Percentiles rank a stretch among this genome's conserved stretches.
Conservation (phyloP, 148 eudicot species). For the Amaranthus cruentus region DNA sequence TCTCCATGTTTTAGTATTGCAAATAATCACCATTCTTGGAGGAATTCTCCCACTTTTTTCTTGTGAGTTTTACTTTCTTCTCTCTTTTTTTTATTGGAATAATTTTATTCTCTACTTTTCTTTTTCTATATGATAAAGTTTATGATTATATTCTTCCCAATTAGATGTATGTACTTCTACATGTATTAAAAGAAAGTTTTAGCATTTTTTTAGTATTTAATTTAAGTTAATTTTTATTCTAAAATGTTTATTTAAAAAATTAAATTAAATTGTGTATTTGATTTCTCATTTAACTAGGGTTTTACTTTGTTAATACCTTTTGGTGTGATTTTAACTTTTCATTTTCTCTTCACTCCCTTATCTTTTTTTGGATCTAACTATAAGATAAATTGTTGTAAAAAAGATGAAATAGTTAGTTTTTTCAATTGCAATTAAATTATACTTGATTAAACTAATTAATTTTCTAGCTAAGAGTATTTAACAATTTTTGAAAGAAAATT, state of each 20-base stretch:
- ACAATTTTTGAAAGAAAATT: too few species aligned
- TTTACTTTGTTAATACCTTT: neutral
- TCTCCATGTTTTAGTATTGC: conserved; percentile 42
- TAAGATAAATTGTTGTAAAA: neutral
- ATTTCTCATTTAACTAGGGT: conserved; percentile 16
- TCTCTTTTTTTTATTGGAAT: neutral
- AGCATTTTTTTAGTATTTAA: neutral
- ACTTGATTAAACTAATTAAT: too few species aligned
- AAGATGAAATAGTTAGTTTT: neutral
- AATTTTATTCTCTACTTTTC: neutral
- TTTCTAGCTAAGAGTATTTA: too few species aligned
- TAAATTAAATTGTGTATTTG: neutral
- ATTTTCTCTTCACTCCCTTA: neutral
- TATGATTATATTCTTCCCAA: too few species aligned
- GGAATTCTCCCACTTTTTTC: conserved; percentile 36
- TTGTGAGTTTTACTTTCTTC: conserved; percentile 43
- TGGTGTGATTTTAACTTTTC: neutral
- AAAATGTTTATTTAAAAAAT: neutral
- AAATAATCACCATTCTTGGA: conserved; percentile 31
- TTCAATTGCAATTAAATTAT: too few species aligned
- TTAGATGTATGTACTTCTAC: too few species aligned
- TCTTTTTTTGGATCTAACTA: conserved; percentile 7
- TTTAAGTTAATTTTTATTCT: neutral
- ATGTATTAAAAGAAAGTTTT: too few species aligned
- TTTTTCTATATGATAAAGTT: neutral